Percentiles rank a stretch among this genome's conserved stretches.
phyloP scores from a whole-genome alignment of 2,329 filamentous ascomycete genomes.

The Colletotrichum brevisporum region DNA sequence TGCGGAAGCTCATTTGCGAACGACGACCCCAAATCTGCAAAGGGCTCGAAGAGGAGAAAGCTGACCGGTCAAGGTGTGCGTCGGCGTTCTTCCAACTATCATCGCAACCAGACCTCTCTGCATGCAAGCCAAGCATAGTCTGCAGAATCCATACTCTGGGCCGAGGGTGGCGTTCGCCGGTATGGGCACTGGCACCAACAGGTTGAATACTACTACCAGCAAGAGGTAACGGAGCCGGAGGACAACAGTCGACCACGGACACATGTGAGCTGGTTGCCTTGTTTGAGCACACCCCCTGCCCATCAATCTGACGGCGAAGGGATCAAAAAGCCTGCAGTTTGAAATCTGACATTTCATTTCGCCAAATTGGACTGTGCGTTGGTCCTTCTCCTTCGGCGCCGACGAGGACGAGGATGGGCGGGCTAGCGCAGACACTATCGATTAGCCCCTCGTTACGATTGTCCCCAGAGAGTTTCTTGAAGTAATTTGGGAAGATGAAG shows the following conservation, averaged over 20 bases:
- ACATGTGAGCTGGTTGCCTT: slow-evolving; percentile 15
- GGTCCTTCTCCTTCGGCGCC: background rate
- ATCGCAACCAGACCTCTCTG: background rate
- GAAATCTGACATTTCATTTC: slow-evolving; percentile 12
- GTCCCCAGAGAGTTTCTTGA: background rate
- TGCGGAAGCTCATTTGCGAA: slow-evolving; percentile 25
- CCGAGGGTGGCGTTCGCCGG: slow-evolving; percentile 28
- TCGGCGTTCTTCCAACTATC: slow-evolving; percentile 3
- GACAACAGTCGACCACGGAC: slow-evolving; percentile 12
- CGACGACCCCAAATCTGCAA: slow-evolving; percentile 18
- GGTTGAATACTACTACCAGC: background rate
- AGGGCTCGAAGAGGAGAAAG: slow-evolving; percentile 4
- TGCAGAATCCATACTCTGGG: slow-evolving; percentile 21
- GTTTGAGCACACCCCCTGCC: background rate
- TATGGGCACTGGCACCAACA: background rate
- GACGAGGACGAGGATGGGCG: slow-evolving; percentile 23
- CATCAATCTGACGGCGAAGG: background rate
- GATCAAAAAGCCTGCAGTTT: background rate
- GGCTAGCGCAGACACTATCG: slow-evolving; percentile 29
- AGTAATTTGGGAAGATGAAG: slow-evolving; percentile 15
- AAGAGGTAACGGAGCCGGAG: background rate
- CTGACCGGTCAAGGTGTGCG: slow-evolving; percentile 18
- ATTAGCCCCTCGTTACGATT: background rate
- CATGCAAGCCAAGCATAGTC: slow-evolving; percentile 35
- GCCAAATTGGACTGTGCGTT: slow-evolving; percentile 19